These are phyloP conservation scores for Euphorbia pulcherrima DNA, from an alignment of 345 rosid genomes.

Conservation along the genomic window DNA sequence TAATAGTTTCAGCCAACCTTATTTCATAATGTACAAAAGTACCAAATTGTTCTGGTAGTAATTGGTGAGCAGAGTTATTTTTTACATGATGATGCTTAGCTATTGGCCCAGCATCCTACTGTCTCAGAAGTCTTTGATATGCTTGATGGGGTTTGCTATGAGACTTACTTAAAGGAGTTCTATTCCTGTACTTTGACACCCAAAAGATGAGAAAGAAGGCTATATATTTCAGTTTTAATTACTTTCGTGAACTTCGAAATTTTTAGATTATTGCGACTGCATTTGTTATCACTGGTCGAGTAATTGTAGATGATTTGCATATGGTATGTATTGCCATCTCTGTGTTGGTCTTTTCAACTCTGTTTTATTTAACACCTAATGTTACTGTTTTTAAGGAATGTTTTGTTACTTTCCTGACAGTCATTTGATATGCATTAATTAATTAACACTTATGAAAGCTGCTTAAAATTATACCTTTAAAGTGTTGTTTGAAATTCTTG, in stretches of 20 bases:
- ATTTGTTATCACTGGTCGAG: background rate
- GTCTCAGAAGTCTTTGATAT: background rate
- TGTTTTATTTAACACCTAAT: background rate
- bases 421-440: background rate
- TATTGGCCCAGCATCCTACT: background rate
- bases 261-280: background rate
- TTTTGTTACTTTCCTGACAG: background rate
- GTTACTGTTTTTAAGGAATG: background rate
- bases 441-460: background rate
- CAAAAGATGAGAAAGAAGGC: background rate
- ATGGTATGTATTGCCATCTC: background rate
- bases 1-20: background rate
- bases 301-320: background rate
- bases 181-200: background rate
- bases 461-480: background rate
- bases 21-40: background rate
- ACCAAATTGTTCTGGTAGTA: background rate
- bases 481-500: background rate
- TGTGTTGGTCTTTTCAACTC: background rate
- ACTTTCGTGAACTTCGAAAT: background rate
- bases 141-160: background rate
- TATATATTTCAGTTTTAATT: background rate
- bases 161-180: background rate
- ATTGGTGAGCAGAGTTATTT: background rate
- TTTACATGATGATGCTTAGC: background rate